Conservation (phyloP, 441 rosid species). For the Pelargonium cotyledonis region DNA sequence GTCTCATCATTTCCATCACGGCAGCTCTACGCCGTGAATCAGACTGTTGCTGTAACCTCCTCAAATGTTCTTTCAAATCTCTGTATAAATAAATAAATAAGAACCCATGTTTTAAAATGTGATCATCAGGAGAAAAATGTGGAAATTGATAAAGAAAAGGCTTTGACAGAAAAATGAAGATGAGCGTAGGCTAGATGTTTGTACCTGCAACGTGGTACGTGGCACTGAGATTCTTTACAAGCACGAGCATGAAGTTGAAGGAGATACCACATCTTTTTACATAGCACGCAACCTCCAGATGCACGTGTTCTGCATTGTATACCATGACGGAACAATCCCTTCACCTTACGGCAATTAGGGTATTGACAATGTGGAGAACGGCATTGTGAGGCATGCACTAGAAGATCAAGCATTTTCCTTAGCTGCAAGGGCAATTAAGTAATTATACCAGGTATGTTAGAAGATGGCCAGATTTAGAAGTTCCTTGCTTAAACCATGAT, state of each 20-base stretch:
- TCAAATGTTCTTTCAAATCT: slow-evolving; percentile 87
- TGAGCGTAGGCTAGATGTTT: background rate
- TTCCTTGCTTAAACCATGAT: background rate
- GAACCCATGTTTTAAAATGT: no score
- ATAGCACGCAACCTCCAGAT: slow-evolving; percentile 90
- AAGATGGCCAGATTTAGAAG: background rate
- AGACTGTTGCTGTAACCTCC: slow-evolving; percentile 97
- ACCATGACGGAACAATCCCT: slow-evolving; percentile 95
- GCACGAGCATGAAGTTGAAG: slow-evolving; percentile 98
- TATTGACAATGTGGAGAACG: slow-evolving; percentile 85
- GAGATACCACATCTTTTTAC: slow-evolving; percentile 99
- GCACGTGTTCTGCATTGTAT: slow-evolving; percentile 87
- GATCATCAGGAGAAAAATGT: no score
- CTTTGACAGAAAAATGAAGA: no score
- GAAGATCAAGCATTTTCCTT: slow-evolving; percentile 97
- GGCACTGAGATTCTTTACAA: slow-evolving; percentile 93
- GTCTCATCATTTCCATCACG: slow-evolving; percentile 99
- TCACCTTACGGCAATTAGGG: slow-evolving; percentile 97
- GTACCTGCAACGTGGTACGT: slow-evolving; percentile 99
- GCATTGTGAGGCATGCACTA: slow-evolving; percentile 97
- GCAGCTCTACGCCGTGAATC: slow-evolving; percentile 99
- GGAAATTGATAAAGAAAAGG: no score
- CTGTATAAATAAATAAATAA: slow-evolving; percentile 29
- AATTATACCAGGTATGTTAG: slow-evolving; percentile 10
- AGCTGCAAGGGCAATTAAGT: slow-evolving; percentile 53